phyloP scores from a whole-genome alignment of 306 rosid species.

The Begonia fuchsioides region DNA sequence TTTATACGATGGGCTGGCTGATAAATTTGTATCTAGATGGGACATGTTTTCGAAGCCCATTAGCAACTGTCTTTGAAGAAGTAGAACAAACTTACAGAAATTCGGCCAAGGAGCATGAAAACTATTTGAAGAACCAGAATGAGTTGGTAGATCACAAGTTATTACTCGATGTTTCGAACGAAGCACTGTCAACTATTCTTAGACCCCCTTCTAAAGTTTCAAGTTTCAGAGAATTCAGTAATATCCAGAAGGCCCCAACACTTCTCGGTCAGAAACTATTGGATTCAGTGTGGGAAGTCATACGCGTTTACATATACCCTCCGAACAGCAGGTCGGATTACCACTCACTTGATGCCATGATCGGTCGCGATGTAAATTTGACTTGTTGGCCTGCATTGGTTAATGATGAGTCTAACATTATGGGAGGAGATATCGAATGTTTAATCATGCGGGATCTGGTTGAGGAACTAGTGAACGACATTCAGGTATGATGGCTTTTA shows the following conservation, averaged over 20 bases:
- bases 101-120: slow-evolving; percentile 17
- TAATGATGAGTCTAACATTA: slow-evolving; percentile 30
- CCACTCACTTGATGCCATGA: slow-evolving; percentile 50
- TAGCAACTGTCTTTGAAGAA: slow-evolving; percentile 62
- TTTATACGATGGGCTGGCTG: slow-evolving; percentile 65
- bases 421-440: slow-evolving; percentile 54
- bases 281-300: slow-evolving; percentile 48
- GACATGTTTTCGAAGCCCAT: slow-evolving; percentile 51
- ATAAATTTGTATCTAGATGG: slow-evolving; percentile 41
- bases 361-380: slow-evolving; percentile 41
- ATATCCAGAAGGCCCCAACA: slow-evolving; percentile 23
- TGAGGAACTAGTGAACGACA: slow-evolving; percentile 53
- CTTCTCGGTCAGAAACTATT: slow-evolving; percentile 53
- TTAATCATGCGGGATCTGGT: slow-evolving; percentile 55
- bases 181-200: slow-evolving; percentile 54
- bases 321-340: slow-evolving; percentile 21
- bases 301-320: slow-evolving; percentile 28
- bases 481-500: slow-evolving; percentile 13
- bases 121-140: slow-evolving; percentile 2
- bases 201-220: slow-evolving; percentile 38
- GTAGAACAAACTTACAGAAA: slow-evolving; percentile 64
- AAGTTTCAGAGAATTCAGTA: slow-evolving; percentile 19
- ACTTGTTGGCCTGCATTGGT: slow-evolving; percentile 39
- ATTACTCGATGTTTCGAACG: slow-evolving; percentile 61
- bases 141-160: slow-evolving; percentile 27